Evolutionary conservation across 2,329 filamentous ascomycete species (phyloP).

Genomic region (Curvularia sp.): DNA sequence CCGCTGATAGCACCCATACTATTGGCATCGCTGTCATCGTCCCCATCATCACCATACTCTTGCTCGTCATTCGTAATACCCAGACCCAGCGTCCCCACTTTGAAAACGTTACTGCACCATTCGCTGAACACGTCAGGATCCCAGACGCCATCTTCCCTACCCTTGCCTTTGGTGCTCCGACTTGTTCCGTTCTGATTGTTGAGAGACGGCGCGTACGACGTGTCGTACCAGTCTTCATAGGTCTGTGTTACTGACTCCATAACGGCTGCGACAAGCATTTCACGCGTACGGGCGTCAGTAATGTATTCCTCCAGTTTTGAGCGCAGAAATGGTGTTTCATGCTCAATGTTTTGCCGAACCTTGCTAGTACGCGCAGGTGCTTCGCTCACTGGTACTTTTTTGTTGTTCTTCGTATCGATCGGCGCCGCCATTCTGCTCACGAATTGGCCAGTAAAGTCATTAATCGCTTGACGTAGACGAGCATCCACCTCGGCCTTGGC

Average conservation of each 20-base stretch:
- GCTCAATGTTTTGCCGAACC: slow-evolving; percentile 63
- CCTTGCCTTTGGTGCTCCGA: slow-evolving; percentile 53
- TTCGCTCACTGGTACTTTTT: slow-evolving; percentile 35
- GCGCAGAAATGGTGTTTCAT: slow-evolving; percentile 63
- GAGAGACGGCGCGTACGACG: slow-evolving; percentile 48
- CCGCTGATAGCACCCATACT: slow-evolving; percentile 35
- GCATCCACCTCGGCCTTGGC: slow-evolving; percentile 73
- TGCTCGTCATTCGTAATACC: slow-evolving; percentile 31
- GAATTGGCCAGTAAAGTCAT: slow-evolving; percentile 68
- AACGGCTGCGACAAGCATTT: slow-evolving; percentile 71
- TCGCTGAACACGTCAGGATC: slow-evolving; percentile 69
- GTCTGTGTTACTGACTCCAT: slow-evolving; percentile 67
- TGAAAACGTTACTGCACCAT: slow-evolving; percentile 67
- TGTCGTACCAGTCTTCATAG: slow-evolving; percentile 70
- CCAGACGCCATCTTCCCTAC: slow-evolving; percentile 68
- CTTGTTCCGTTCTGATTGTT: slow-evolving; percentile 28
- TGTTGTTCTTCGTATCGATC: slow-evolving; percentile 41
- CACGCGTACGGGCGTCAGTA: slow-evolving; percentile 68
- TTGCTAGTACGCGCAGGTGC: slow-evolving; percentile 48
- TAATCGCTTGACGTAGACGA: slow-evolving; percentile 67
- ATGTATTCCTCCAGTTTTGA: slow-evolving; percentile 67
- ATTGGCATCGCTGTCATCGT: slow-evolving; percentile 35
- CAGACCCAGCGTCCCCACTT: slow-evolving; percentile 56
- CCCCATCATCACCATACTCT: slow-evolving; percentile 3
- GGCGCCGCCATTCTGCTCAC: slow-evolving; percentile 63